phyloP scores from a whole-genome alignment of 495 filamentous ascomycete genomes.

The Neurospora hispaniola region DNA sequence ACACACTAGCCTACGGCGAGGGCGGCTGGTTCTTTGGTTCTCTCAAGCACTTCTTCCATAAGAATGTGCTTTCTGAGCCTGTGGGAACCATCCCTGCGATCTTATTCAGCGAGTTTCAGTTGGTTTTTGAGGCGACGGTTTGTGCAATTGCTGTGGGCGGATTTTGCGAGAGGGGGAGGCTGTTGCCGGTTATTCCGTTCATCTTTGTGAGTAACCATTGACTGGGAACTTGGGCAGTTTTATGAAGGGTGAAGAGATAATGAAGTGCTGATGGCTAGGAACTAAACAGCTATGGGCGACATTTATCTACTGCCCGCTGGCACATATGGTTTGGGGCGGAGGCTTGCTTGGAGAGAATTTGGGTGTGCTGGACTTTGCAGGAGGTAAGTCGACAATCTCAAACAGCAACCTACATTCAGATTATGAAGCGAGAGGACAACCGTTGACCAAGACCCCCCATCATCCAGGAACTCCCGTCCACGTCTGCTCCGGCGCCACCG shows the following conservation, averaged over 20 bases:
- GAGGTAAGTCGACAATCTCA: conserved; percentile 3
- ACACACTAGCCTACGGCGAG: conserved; percentile 18
- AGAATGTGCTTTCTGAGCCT: conserved; percentile 14
- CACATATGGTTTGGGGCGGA: conserved; percentile 21
- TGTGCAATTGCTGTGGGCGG: conserved; percentile 21
- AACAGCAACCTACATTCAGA: not conserved
- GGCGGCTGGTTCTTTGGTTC: conserved; percentile 20
- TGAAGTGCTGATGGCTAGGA: not conserved
- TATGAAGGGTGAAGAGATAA: not conserved
- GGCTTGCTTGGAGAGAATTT: conserved; percentile 16
- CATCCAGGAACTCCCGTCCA: conserved; percentile 64
- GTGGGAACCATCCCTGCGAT: conserved; percentile 20
- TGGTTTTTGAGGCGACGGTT: conserved; percentile 19
- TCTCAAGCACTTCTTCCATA: conserved; percentile 13
- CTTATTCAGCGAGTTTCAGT: conserved; percentile 21
- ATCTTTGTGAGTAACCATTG: conserved; percentile 8
- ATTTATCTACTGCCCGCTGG: conserved; percentile 18
- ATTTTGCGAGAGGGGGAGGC: conserved; percentile 18
- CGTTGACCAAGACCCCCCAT: not conserved
- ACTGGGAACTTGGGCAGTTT: too few species aligned
- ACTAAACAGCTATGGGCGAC: conserved; percentile 15
- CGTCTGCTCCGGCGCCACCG: conserved; percentile 69
- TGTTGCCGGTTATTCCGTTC: conserved; percentile 13
- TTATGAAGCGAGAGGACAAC: not conserved
- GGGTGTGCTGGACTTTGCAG: conserved; percentile 20